A percentile compares a stretch with the other conserved stretches of the same genome.
Conservation (phyloP, 371 early-diverging fungal genomes). For the Haplosporangium sp. region DNA sequence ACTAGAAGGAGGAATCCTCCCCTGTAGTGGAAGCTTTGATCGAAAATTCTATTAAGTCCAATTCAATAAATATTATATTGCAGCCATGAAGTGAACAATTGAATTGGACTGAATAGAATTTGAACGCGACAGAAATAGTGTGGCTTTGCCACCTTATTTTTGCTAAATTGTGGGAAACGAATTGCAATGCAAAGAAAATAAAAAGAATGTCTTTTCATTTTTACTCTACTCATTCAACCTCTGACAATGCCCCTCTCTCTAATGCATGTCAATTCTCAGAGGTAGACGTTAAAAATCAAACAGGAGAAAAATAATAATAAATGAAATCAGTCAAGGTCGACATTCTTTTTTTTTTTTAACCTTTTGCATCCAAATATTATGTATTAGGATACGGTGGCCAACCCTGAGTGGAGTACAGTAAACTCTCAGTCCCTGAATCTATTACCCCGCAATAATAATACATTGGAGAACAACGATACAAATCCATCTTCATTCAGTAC, state of each 20-base stretch:
- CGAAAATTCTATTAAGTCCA: too few species aligned
- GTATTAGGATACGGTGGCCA: not conserved
- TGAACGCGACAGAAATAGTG: too few species aligned
- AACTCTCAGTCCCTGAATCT: not conserved
- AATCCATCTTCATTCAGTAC: constrained; percentile 13
- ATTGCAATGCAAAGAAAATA: not conserved
- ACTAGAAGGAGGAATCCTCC: too few species aligned
- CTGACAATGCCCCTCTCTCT: not conserved
- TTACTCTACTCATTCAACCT: constrained; percentile 10
- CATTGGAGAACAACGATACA: not conserved
- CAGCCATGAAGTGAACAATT: too few species aligned
- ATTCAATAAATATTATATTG: too few species aligned
- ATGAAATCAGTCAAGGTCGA: not conserved
- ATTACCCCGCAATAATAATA: not conserved
- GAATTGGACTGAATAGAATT: too few species aligned
- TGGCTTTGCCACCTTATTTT: too few species aligned
- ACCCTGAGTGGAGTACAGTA: not conserved
- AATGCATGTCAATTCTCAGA: constrained; percentile 18
- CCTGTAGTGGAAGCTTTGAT: too few species aligned
- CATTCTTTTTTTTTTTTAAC: not conserved
- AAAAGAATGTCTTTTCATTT: constrained; percentile 22
- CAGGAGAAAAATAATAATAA: not conserved
- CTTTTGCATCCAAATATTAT: not conserved
- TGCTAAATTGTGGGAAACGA: not conserved
- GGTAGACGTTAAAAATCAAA: constrained; percentile 1